Percentiles rank a stretch among this genome's conserved stretches.
phyloP scores from a whole-genome alignment of 1,284 basidiomycete species.

The Xerocomus amazonicus region DNA sequence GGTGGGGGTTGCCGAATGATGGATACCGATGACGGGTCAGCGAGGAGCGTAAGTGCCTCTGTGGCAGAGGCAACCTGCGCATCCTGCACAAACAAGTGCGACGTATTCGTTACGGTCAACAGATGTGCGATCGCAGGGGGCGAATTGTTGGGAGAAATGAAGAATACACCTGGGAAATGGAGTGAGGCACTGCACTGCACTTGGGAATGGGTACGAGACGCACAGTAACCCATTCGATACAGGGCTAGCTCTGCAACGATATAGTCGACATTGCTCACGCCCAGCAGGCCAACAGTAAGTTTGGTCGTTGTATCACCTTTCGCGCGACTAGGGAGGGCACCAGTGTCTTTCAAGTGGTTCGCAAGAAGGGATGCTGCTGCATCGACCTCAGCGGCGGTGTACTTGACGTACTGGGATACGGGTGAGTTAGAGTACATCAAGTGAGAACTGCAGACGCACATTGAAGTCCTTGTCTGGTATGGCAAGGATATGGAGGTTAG shows the following conservation, averaged over 20 bases:
- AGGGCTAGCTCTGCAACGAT: slow-evolving; percentile 27
- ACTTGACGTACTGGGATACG: slow-evolving; percentile 21
- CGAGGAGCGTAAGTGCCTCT: slow-evolving; percentile 15
- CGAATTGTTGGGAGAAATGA: slow-evolving; percentile 57
- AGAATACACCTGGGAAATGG: slow-evolving; percentile 29
- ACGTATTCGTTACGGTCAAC: slow-evolving; percentile 44
- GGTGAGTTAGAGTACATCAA: not conserved
- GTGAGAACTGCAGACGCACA: not conserved
- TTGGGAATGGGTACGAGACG: slow-evolving; percentile 2
- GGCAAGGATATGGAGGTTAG: slow-evolving; percentile 20
- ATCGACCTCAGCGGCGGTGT: slow-evolving; percentile 25
- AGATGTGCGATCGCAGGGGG: slow-evolving; percentile 55
- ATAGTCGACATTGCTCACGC: slow-evolving; percentile 29
- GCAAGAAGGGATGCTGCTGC: slow-evolving; percentile 28
- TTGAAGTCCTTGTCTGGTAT: slow-evolving; percentile 21
- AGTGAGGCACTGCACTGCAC: not conserved
- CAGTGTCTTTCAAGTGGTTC: slow-evolving; percentile 24
- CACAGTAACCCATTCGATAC: slow-evolving; percentile 33
- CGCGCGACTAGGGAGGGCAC: slow-evolving; percentile 19
- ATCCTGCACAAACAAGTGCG: slow-evolving; percentile 38
- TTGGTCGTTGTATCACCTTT: slow-evolving; percentile 25
- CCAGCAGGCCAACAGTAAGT: slow-evolving; percentile 28
- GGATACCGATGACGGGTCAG: slow-evolving; percentile 20
- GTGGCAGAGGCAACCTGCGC: slow-evolving; percentile 11
- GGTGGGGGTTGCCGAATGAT: slow-evolving; percentile 25